Evolutionary conservation across 192 early-diverging fungal species (phyloP).

Genomic region (Dimargaris cristalligena): DNA sequence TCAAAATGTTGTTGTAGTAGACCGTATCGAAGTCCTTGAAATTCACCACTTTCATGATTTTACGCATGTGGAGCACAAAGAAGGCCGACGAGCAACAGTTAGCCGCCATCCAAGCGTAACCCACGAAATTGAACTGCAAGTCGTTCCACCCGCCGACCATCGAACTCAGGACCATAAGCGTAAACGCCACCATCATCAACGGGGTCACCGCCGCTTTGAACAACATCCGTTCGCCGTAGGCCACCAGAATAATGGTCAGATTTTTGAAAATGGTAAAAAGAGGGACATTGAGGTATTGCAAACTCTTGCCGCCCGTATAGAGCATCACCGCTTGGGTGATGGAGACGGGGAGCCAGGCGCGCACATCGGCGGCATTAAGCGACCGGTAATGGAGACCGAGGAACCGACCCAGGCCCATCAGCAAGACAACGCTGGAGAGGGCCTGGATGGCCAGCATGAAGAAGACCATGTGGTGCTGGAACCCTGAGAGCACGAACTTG

Average conservation of each 20-base stretch:
- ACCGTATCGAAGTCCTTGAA: slow-evolving; percentile 99
- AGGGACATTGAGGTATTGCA: slow-evolving; percentile 84
- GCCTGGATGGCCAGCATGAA: slow-evolving; percentile 64
- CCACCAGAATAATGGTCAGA: slow-evolving; percentile 92
- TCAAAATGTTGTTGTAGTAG: slow-evolving; percentile 90
- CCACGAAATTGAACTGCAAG: slow-evolving; percentile 34
- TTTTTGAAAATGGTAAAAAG: slow-evolving; percentile 98
- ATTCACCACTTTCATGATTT: slow-evolving; percentile 67
- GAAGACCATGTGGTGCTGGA: slow-evolving; percentile 74
- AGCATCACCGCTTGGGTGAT: slow-evolving; percentile 80
- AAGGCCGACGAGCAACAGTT: slow-evolving; percentile 85
- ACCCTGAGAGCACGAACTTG: slow-evolving; percentile 70
- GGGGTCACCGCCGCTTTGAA: slow-evolving; percentile 67
- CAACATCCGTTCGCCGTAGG: slow-evolving; percentile 76
- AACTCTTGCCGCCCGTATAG: slow-evolving; percentile 87
- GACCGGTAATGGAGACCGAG: slow-evolving; percentile 44
- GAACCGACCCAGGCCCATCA: slow-evolving; percentile 33
- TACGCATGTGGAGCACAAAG: slow-evolving; percentile 82
- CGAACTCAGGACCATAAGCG: slow-evolving; percentile 72
- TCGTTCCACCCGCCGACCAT: slow-evolving; percentile 76
- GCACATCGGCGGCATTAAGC: slow-evolving; percentile 42
- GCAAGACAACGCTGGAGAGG: slow-evolving; percentile 36
- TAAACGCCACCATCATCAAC: slow-evolving; percentile 68
- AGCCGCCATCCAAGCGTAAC: slow-evolving; percentile 76
- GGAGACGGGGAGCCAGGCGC: slow-evolving; percentile 74